Percentiles rank a stretch among this genome's conserved stretches.
Conservation (phyloP, 805 yeast genomes). For the Saccharomyces kudriavzevii region DNA sequence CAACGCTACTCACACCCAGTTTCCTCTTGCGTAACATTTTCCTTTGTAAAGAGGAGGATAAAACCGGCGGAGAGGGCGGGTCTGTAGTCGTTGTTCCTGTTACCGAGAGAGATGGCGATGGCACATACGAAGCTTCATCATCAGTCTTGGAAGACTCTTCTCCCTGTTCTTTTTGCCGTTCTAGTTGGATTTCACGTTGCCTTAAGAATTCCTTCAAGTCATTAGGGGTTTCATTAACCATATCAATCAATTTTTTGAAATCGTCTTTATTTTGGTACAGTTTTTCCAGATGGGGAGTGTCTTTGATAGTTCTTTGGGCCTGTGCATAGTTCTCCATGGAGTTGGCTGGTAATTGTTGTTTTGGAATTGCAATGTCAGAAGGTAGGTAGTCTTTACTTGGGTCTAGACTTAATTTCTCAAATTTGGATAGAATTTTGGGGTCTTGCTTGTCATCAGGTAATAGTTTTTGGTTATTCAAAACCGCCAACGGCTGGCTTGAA, state of each 20-base stretch:
- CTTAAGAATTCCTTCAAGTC: slow-evolving; percentile 21
- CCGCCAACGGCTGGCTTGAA: slow-evolving; percentile 68
- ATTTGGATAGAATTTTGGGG: slow-evolving; percentile 19
- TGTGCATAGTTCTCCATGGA: background rate
- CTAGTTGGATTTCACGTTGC: slow-evolving; percentile 9
- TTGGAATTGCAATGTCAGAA: slow-evolving; percentile 21
- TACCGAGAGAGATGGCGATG: background rate
- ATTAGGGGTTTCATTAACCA: slow-evolving; percentile 24
- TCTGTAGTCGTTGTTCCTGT: background rate
- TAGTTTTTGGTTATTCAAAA: slow-evolving; percentile 53
- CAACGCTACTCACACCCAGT: background rate
- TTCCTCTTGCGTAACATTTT: background rate
- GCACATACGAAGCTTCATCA: background rate
- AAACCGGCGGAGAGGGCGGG: background rate
- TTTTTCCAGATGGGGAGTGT: slow-evolving; percentile 19
- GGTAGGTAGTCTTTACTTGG: slow-evolving; percentile 26
- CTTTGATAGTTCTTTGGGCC: slow-evolving; percentile 1
- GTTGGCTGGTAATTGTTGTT: background rate
- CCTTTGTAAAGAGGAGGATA: background rate
- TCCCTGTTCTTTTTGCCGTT: slow-evolving; percentile 3
- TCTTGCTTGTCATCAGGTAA: slow-evolving; percentile 29
- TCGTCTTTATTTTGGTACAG: slow-evolving; percentile 20
- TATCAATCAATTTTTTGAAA: slow-evolving; percentile 21
- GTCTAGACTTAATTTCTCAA: slow-evolving; percentile 19
- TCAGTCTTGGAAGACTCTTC: slow-evolving; percentile 3